A percentile compares a stretch with the other conserved stretches of the same genome.
Evolutionary conservation across 1,139 yeast genomes (phyloP).

Genomic region (Groenewaldozyma auringiensis): DNA sequence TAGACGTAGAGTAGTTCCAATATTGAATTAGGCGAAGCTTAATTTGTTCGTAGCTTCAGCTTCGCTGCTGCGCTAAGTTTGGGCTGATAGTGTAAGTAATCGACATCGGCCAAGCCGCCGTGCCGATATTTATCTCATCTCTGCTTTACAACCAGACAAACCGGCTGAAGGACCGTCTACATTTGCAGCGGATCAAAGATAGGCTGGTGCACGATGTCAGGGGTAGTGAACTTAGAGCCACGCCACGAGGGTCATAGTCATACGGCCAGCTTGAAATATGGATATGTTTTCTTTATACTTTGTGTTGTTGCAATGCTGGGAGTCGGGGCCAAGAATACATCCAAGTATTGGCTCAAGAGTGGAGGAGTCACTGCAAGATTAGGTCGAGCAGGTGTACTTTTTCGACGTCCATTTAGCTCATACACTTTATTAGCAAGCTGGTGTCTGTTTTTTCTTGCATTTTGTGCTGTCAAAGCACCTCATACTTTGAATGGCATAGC

Average conservation of each 20-base stretch:
- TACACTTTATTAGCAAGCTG: slow-evolving; percentile 30
- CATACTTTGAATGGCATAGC: slow-evolving; percentile 20
- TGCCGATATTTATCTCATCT: no score
- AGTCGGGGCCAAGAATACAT: slow-evolving; percentile 17
- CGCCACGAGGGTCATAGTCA: slow-evolving; percentile 32
- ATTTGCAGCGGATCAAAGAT: no score
- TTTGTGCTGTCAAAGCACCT: slow-evolving; percentile 13
- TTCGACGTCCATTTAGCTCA: background rate
- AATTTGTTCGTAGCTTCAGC: no score
- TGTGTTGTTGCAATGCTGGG: slow-evolving; percentile 29
- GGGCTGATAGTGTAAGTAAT: no score
- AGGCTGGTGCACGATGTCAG: slow-evolving; percentile 1
- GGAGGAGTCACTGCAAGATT: slow-evolving; percentile 17
- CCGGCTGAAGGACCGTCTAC: no score
- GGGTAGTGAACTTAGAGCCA: background rate
- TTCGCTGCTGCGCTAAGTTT: no score
- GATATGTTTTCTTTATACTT: slow-evolving; percentile 38
- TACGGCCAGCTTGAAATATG: slow-evolving; percentile 39
- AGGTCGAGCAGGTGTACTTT: slow-evolving; percentile 26
- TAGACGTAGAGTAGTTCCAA: no score
- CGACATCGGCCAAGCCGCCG: no score
- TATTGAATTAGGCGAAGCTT: no score
- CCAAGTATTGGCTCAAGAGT: slow-evolving; percentile 26
- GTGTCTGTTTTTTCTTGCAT: slow-evolving; percentile 27
- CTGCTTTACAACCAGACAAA: no score